Evolutionary conservation across 441 rosid genomes (phyloP).

Genomic region (Gossypium aridum): DNA sequence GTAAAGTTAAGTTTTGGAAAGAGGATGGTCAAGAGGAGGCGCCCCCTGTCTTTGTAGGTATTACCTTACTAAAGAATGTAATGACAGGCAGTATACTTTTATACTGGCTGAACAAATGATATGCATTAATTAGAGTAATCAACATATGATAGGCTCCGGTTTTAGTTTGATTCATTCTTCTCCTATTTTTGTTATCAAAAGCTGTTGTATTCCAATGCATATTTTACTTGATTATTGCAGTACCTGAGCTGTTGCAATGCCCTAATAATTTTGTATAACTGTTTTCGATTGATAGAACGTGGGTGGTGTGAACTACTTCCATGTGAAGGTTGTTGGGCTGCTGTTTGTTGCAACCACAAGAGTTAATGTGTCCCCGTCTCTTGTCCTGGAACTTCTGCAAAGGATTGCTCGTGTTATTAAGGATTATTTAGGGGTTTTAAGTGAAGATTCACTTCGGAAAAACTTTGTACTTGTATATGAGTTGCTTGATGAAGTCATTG

Average conservation of each 20-base stretch:
- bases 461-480: slow-evolving; percentile 93
- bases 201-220: neutral
- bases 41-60: slow-evolving; percentile 98
- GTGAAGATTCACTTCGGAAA: slow-evolving; percentile 85
- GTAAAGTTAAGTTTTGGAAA: slow-evolving; percentile 93
- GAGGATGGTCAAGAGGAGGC: slow-evolving; percentile 94
- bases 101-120: neutral
- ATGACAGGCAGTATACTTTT: neutral
- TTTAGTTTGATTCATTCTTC: too few relatives aligned
- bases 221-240: neutral
- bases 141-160: neutral
- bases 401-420: slow-evolving; percentile 92
- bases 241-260: neutral
- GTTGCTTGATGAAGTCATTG: slow-evolving; percentile 90
- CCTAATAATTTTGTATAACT: neutral
- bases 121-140: neutral
- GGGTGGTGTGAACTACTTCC: slow-evolving; percentile 83
- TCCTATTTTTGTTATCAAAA: too few relatives aligned
- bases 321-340: slow-evolving; percentile 72
- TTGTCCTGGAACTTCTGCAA: slow-evolving; percentile 92
- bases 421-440: slow-evolving; percentile 89
- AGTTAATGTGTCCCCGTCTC: slow-evolving; percentile 81
- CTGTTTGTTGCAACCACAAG: slow-evolving; percentile 90
- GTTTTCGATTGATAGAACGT: slow-evolving; percentile 39
- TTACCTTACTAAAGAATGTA: slow-evolving; percentile 22